A percentile compares a stretch with the other conserved stretches of the same genome.
Conservation (phyloP, 345 rosid genomes). For the Laguncularia racemosa region DNA sequence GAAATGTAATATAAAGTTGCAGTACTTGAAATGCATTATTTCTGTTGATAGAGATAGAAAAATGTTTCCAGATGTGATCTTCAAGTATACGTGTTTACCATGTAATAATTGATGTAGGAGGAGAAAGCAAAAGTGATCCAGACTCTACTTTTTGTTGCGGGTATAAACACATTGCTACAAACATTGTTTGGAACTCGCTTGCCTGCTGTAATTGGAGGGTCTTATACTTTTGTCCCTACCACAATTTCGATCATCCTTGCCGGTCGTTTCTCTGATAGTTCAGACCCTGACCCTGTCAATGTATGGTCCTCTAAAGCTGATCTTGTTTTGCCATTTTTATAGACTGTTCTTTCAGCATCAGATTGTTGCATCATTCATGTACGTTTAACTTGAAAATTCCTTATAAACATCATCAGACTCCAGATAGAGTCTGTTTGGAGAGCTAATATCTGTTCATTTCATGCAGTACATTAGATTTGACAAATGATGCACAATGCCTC, state of each 20-base stretch:
- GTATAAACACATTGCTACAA: constrained; percentile 88
- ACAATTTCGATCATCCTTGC: constrained; percentile 94
- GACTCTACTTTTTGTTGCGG: constrained; percentile 94
- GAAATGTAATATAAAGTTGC: constrained; percentile 53
- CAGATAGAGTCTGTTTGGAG: too few relatives aligned
- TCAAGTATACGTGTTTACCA: not conserved
- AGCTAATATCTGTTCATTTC: too few relatives aligned
- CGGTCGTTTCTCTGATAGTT: constrained; percentile 60
- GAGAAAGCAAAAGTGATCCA: constrained; percentile 96
- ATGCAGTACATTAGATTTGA: too few relatives aligned
- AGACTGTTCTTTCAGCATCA: too few relatives aligned
- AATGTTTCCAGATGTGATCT: not conserved
- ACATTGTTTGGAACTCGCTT: constrained; percentile 74
- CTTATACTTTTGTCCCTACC: constrained; percentile 91
- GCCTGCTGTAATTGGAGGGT: constrained; percentile 94
- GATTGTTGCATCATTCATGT: too few relatives aligned
- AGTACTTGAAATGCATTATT: not conserved
- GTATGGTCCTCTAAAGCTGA: constrained; percentile 28
- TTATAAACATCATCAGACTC: too few relatives aligned
- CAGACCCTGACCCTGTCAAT: constrained; percentile 71
- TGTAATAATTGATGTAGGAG: constrained; percentile 36
- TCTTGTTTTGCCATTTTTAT: too few relatives aligned
- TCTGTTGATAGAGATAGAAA: not conserved
- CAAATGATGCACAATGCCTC: not conserved
- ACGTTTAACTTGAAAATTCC: too few relatives aligned